A percentile compares a stretch with the other conserved stretches of the same genome.
phyloP scores from a whole-genome alignment of 495 filamentous ascomycete genomes.

The Penicillium arizonense region DNA sequence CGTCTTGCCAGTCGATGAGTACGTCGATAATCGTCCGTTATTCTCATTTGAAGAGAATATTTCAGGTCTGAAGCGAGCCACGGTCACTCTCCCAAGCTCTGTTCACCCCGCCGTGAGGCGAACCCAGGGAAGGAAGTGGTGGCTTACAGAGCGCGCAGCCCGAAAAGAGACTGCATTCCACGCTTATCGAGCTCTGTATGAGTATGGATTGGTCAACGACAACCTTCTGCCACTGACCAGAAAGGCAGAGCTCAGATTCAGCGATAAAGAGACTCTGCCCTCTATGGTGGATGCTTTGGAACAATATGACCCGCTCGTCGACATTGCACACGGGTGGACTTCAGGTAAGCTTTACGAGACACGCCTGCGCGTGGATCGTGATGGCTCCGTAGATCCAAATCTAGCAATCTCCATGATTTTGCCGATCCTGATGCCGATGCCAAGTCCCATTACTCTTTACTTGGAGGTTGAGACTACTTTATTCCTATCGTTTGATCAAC shows the following conservation, averaged over 20 bases:
- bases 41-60: constrained; percentile 40
- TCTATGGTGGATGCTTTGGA: constrained; percentile 49
- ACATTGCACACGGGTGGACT: constrained; percentile 56
- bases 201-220: constrained; percentile 71
- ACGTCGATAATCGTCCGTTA: constrained; percentile 50
- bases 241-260: constrained; percentile 19
- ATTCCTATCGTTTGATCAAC: constrained; percentile 32
- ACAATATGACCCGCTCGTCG: constrained; percentile 65
- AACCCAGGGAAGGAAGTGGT: constrained; percentile 49
- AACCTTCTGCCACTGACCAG: constrained; percentile 65
- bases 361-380: constrained; percentile 25
- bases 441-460: constrained; percentile 46
- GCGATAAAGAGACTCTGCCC: constrained; percentile 13
- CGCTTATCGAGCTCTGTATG: constrained; percentile 70
- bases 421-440: constrained; percentile 39
- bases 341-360: constrained; percentile 32
- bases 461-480: constrained; percentile 47
- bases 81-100: constrained; percentile 68
- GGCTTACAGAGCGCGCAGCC: constrained; percentile 73
- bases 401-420: constrained; percentile 46
- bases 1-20: constrained; percentile 54
- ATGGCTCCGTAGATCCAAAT: constrained; percentile 24
- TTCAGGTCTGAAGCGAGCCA: constrained; percentile 18
- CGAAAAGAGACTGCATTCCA: constrained; percentile 82
- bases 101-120: constrained; percentile 62